These are phyloP conservation scores for Pezicula neosporulosa DNA, from an alignment of 2,329 filamentous ascomycete species.

Conservation along the genomic window DNA sequence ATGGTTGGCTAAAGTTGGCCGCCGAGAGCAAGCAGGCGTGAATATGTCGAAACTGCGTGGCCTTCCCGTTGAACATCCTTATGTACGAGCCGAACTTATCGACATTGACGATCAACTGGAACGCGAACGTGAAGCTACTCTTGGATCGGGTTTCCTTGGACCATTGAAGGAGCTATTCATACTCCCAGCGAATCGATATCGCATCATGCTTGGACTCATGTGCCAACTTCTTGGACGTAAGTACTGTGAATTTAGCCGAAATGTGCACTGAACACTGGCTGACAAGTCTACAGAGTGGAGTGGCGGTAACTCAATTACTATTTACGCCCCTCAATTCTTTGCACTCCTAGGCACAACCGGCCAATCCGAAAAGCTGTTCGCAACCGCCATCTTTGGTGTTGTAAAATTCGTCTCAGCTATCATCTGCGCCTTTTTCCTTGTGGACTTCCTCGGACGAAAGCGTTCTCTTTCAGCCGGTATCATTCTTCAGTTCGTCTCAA, in stretches of 20 bases:
- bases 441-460: slow-evolving; percentile 55
- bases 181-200: slow-evolving; percentile 63
- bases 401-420: slow-evolving; percentile 55
- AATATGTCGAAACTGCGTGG: slow-evolving; percentile 40
- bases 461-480: slow-evolving; percentile 35
- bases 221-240: slow-evolving; percentile 57
- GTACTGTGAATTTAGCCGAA: slow-evolving; percentile 13
- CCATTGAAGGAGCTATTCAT: slow-evolving; percentile 54
- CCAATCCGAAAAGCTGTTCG: slow-evolving; percentile 49
- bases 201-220: slow-evolving; percentile 61
- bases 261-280: background rate
- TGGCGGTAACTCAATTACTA: slow-evolving; percentile 61
- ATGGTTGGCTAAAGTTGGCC: slow-evolving; percentile 47
- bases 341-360: slow-evolving; percentile 50
- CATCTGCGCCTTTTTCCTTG: slow-evolving; percentile 52
- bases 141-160: slow-evolving; percentile 39
- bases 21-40: slow-evolving; percentile 42
- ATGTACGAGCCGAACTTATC: slow-evolving; percentile 46
- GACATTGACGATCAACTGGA: slow-evolving; percentile 41
- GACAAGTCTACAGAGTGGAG: slow-evolving; percentile 56
- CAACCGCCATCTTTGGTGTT: slow-evolving; percentile 54
- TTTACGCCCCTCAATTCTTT: slow-evolving; percentile 55
- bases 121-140: slow-evolving; percentile 43
- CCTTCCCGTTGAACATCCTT: slow-evolving; percentile 35
- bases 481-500: slow-evolving; percentile 32